Evolutionary conservation across 2,329 filamentous ascomycete genomes (phyloP).

Genomic region (Aspergillus aculeatus): DNA sequence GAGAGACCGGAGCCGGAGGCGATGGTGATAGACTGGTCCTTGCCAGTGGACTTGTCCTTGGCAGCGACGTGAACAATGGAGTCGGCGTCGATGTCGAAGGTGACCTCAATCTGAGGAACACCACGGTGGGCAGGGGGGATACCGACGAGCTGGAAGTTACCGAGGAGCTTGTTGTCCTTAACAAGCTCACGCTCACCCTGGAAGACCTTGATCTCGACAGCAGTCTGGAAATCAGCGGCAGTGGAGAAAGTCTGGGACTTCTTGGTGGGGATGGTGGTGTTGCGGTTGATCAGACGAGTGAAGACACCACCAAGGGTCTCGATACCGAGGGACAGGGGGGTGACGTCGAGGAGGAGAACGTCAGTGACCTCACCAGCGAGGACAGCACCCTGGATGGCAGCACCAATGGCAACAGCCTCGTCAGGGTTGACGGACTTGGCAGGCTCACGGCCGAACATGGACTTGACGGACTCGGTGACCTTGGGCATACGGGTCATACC

Average conservation of each 20-base stretch:
- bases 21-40: conserved; percentile 99
- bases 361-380: conserved; percentile 96
- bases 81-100: conserved; percentile 97
- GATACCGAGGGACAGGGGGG: conserved; percentile 93
- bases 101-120: conserved; percentile 95
- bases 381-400: conserved; percentile 94
- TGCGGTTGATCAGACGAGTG: conserved; percentile 96
- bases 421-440: conserved; percentile 99
- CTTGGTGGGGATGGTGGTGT: conserved; percentile 99
- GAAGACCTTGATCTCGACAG: conserved; percentile 99
- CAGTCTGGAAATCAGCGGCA: conserved; percentile 95
- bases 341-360: conserved; percentile 91
- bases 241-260: conserved; percentile 99
- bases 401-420: conserved; percentile 96
- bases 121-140: conserved; percentile 95
- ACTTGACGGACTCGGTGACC: conserved; percentile 93
- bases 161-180: conserved; percentile 96
- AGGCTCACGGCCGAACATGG: conserved; percentile 92
- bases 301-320: conserved; percentile 98
- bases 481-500: conserved; percentile 99
- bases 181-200: conserved; percentile 99
- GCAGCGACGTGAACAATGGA: conserved; percentile 97
- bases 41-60: conserved; percentile 99
- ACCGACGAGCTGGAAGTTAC: conserved; percentile 98
- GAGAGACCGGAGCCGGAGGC: conserved; percentile 96